Conservation (phyloP, 2,329 filamentous ascomycete species). For the Fusarium torulosum region DNA sequence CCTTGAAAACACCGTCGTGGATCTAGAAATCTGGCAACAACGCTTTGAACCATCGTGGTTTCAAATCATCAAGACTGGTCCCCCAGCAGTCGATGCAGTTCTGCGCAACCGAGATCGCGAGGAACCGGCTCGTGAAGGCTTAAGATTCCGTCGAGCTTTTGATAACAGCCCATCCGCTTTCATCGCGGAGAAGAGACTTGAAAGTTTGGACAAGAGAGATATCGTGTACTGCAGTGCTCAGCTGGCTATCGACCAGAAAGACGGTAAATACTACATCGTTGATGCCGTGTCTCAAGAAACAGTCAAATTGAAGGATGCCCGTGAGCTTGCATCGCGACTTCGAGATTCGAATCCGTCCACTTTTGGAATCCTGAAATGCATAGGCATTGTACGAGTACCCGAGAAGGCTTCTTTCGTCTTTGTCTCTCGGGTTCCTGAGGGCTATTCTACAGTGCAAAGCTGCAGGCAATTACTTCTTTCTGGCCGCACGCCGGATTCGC, state of each 20-base stretch:
- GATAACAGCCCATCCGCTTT: not conserved
- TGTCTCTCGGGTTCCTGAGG: not conserved
- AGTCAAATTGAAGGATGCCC: not conserved
- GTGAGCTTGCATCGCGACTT: slow-evolving; percentile 5
- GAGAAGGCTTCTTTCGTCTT: not conserved
- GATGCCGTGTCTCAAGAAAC: not conserved
- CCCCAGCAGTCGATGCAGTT: not conserved
- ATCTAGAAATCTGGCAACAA: slow-evolving; percentile 9
- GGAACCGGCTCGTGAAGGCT: slow-evolving; percentile 1
- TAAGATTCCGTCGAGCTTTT: slow-evolving; percentile 6
- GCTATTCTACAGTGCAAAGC: not conserved
- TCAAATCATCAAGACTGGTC: not conserved
- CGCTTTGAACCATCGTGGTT: slow-evolving; percentile 14
- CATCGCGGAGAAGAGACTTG: not conserved
- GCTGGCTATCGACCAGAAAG: not conserved
- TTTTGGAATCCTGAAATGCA: slow-evolving; percentile 1
- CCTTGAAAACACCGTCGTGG: not conserved
- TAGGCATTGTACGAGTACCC: not conserved
- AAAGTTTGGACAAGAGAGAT: not conserved
- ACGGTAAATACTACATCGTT: not conserved
- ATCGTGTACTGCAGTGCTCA: not conserved
- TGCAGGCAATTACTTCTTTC: slow-evolving; percentile 1
- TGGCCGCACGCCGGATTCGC: not conserved
- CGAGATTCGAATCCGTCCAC: not conserved
- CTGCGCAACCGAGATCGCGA: not conserved